phyloP scores from a whole-genome alignment of 179 eudicot genomes.

The Actinidia arguta region DNA sequence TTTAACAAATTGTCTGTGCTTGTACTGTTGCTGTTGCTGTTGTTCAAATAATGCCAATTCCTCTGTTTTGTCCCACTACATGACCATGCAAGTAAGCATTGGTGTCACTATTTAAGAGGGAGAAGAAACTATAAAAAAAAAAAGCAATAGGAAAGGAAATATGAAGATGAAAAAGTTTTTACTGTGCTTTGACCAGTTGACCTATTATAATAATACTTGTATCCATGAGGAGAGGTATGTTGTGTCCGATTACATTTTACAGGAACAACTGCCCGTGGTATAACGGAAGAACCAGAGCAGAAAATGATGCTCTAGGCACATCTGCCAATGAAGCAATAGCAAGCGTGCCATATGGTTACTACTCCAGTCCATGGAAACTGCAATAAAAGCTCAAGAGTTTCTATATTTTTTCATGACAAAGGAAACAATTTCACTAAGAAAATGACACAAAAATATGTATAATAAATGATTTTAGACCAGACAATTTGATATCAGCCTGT shows the following conservation, averaged over 20 bases:
- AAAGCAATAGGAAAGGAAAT: not conserved
- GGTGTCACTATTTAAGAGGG: not conserved
- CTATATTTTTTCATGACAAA: too few species aligned
- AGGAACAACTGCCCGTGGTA: conserved; percentile 42
- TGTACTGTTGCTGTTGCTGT: conserved; percentile 23
- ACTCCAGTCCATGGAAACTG: conserved; percentile 73
- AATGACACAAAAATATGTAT: not conserved
- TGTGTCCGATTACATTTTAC: conserved; percentile 88
- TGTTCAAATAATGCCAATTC: conserved; percentile 21
- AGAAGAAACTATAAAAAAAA: not conserved
- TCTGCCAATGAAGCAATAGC: conserved; percentile 45
- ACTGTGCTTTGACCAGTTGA: conserved; percentile 94
- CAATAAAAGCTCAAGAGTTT: conserved; percentile 17
- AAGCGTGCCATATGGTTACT: conserved; percentile 38
- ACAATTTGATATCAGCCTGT: not conserved
- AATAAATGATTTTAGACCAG: not conserved
- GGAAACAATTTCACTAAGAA: not conserved
- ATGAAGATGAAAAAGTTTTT: conserved; percentile 19
- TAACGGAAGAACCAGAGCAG: conserved; percentile 41
- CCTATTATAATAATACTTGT: conserved; percentile 87
- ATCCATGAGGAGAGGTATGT: conserved; percentile 94
- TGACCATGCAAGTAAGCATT: conserved; percentile 15
- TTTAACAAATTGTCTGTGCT: conserved; percentile 44
- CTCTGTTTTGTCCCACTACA: conserved; percentile 36
- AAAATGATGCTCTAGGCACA: conserved; percentile 44